Evolutionary conservation across 1,139 yeast species (phyloP).

Genomic region (Suhomyces taliae): DNA sequence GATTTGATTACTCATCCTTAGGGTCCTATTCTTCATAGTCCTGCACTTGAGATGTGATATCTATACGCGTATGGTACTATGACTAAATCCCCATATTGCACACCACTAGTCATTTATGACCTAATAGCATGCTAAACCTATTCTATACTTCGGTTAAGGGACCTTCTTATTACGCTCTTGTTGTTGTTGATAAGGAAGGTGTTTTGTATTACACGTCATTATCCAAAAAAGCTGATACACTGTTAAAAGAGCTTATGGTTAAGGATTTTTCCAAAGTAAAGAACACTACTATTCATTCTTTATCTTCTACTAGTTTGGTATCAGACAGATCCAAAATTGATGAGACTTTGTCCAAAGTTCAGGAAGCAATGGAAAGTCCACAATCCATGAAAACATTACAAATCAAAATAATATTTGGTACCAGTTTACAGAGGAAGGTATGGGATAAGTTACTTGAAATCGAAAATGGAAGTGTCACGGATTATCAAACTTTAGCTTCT

Average conservation of each 20-base stretch:
- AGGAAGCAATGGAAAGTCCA: slow-evolving; percentile 16
- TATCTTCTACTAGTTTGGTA: slow-evolving; percentile 2
- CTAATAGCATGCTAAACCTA: slow-evolving; percentile 6
- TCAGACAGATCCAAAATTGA: slow-evolving; percentile 7
- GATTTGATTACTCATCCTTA: too few species aligned
- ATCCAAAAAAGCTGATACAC: slow-evolving; percentile 13
- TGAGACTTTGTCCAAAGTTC: slow-evolving; percentile 14
- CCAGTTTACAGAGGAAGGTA: slow-evolving; percentile 22
- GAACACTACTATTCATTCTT: slow-evolving; percentile 4
- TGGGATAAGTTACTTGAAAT: slow-evolving; percentile 21
- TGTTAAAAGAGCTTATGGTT: slow-evolving; percentile 12
- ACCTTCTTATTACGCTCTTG: slow-evolving; percentile 12
- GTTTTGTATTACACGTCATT: slow-evolving; percentile 23
- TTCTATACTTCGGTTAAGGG: slow-evolving; percentile 9
- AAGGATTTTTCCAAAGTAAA: slow-evolving; percentile 16
- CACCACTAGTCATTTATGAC: too few species aligned
- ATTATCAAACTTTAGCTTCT: slow-evolving; percentile 19
- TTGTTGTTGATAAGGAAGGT: slow-evolving; percentile 21
- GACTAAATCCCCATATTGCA: too few species aligned
- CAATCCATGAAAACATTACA: slow-evolving; percentile 2
- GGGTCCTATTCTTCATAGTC: too few species aligned
- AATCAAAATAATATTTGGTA: slow-evolving; percentile 21
- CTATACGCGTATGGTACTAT: too few species aligned
- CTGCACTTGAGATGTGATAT: too few species aligned
- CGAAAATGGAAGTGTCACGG: slow-evolving; percentile 16